phyloP scores from a whole-genome alignment of 2,329 filamentous ascomycete genomes.

The Pseudogymnoascus sp. region DNA sequence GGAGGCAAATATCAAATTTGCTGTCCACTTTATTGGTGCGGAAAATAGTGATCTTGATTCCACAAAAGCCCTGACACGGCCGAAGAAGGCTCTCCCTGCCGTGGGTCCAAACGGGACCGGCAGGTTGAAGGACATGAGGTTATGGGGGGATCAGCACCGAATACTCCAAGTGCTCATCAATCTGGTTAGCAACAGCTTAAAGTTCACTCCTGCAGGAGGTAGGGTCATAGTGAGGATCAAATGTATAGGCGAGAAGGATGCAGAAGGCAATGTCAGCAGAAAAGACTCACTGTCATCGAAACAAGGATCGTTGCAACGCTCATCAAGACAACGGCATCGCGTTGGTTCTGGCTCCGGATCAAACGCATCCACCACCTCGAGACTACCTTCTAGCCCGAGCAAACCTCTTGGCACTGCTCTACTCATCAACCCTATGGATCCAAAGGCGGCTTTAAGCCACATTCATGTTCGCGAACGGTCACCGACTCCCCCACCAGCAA shows the following conservation, averaged over 20 bases:
- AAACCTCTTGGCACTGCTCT: conserved; percentile 46
- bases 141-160: conserved; percentile 89
- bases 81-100: conserved; percentile 42
- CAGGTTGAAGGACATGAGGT: conserved; percentile 70
- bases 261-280: conserved; percentile 21
- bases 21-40: conserved; percentile 62
- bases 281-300: conserved; percentile 25
- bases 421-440: conserved; percentile 56
- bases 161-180: conserved; percentile 93
- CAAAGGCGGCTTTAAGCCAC: conserved; percentile 26
- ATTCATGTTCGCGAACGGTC: conserved; percentile 46
- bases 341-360: conserved; percentile 34
- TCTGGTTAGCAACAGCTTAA: conserved; percentile 83
- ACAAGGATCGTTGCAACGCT: conserved; percentile 20
- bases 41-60: conserved; percentile 25
- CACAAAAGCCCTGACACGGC: conserved; percentile 18
- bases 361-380: conserved; percentile 46
- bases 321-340: conserved; percentile 22
- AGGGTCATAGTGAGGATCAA: conserved; percentile 70
- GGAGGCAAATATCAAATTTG: conserved; percentile 69
- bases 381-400: conserved; percentile 26
- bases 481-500: conserved; percentile 53
- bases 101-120: conserved; percentile 61
- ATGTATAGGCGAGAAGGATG: conserved; percentile 55
- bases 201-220: conserved; percentile 77